Evolutionary conservation across 495 filamentous ascomycete genomes (phyloP).

Genomic region (Corynascus novoguineensis): DNA sequence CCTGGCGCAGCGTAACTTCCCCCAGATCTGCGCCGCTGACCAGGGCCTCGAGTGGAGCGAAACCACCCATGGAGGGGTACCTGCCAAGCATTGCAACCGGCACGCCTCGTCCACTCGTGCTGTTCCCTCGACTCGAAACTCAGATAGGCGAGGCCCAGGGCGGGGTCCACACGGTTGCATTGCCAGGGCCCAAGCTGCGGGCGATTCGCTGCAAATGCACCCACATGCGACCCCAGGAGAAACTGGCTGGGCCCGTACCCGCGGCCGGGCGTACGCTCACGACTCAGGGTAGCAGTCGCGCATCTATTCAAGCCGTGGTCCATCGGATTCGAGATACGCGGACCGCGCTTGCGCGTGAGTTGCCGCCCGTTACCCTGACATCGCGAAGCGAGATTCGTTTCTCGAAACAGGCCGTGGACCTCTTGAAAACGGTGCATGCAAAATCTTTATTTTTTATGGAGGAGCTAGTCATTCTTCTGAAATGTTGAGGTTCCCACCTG

Average conservation of each 20-base stretch:
- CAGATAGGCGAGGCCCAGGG: slow-evolving; percentile 25
- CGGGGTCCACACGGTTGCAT: slow-evolving; percentile 15
- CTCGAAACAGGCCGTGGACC: not conserved
- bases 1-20: slow-evolving; percentile 5
- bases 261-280: no score
- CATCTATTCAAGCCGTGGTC: not conserved
- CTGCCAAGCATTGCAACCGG: slow-evolving; percentile 12
- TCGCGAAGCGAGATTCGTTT: not conserved
- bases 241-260: slow-evolving; percentile 8
- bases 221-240: slow-evolving; percentile 10
- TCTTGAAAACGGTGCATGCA: not conserved
- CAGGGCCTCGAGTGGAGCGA: not conserved
- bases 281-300: no score
- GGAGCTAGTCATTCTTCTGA: no score
- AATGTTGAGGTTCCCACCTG: no score
- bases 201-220: slow-evolving; percentile 24
- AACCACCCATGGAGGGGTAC: not conserved
- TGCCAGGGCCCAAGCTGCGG: slow-evolving; percentile 12
- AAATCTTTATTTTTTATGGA: no score
- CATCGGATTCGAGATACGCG: not conserved
- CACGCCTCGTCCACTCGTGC: slow-evolving; percentile 24
- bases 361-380: slow-evolving; percentile 1
- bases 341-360: slow-evolving; percentile 1
- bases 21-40: slow-evolving; percentile 6
- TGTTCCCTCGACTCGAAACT: slow-evolving; percentile 15